These are phyloP conservation scores for Sporothrix humicola DNA, from an alignment of 2,329 filamentous ascomycete species.

Conservation along the genomic window DNA sequence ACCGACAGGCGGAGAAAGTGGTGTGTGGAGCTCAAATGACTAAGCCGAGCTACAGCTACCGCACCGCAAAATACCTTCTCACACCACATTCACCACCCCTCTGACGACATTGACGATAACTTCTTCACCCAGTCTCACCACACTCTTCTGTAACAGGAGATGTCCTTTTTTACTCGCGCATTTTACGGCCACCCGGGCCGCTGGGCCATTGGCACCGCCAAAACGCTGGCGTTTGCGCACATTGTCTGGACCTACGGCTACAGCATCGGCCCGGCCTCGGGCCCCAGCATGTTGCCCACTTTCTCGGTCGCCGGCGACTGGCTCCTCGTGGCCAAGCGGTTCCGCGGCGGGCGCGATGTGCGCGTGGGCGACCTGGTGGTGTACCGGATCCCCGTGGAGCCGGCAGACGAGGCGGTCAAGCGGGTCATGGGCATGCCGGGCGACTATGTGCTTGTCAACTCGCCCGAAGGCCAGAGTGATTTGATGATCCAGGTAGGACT, in stretches of 20 bases:
- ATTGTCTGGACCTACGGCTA: conserved; percentile 66
- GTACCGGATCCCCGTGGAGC: conserved; percentile 74
- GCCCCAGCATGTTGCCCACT: conserved; percentile 90
- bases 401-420: conserved; percentile 71
- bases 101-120: neutral
- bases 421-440: conserved; percentile 77
- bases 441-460: conserved; percentile 73
- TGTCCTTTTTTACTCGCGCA: conserved; percentile 35
- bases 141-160: conserved; percentile 34
- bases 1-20: neutral
- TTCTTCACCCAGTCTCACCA: neutral
- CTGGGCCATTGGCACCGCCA: conserved; percentile 53
- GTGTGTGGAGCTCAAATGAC: neutral
- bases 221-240: conserved; percentile 56
- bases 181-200: conserved; percentile 51
- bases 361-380: conserved; percentile 83
- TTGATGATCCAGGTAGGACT: conserved; percentile 69
- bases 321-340: conserved; percentile 70
- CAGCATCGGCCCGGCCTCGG: conserved; percentile 64
- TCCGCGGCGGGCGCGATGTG: conserved; percentile 68
- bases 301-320: conserved; percentile 71
- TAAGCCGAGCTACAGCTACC: neutral
- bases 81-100: neutral
- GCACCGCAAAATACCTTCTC: conserved; percentile 1
- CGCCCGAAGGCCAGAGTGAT: conserved; percentile 57